Percentiles rank a stretch among this genome's conserved stretches.
These are phyloP conservation scores for Geotrichum restrictum DNA, from an alignment of 1,139 yeast species.

Conservation along the genomic window DNA sequence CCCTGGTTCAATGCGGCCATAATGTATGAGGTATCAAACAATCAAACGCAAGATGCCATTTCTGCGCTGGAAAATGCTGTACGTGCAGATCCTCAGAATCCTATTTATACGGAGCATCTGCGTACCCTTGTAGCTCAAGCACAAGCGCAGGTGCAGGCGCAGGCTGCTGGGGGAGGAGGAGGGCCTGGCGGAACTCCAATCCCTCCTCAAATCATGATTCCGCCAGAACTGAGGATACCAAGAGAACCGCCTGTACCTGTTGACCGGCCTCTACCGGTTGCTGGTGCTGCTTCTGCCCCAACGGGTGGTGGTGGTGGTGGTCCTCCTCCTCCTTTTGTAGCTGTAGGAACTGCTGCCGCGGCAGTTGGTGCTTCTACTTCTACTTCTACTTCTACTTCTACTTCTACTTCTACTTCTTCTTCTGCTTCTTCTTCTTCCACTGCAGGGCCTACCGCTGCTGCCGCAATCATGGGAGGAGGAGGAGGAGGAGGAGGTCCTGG, in stretches of 20 bases:
- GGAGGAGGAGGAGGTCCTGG: too few species aligned
- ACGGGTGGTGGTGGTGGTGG: not conserved
- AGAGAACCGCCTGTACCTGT: constrained; percentile 19
- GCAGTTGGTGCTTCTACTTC: not conserved
- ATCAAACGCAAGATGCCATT: constrained; percentile 88
- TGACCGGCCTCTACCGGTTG: constrained; percentile 20
- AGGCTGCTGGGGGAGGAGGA: not conserved
- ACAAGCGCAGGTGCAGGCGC: not conserved
- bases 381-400: too few species aligned
- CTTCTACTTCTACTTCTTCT: too few species aligned
- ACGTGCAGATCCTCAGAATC: constrained; percentile 86
- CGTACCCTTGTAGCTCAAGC: constrained; percentile 1
- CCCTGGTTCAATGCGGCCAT: constrained; percentile 99
- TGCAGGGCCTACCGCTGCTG: too few species aligned
- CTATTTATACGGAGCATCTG: constrained; percentile 87
- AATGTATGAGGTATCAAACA: constrained; percentile 91
- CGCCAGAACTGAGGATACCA: constrained; percentile 15
- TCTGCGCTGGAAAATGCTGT: constrained; percentile 97
- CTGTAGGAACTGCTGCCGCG: not conserved
- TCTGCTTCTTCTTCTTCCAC: too few species aligned
- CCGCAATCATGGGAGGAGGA: too few species aligned
- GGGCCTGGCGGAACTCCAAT: too few species aligned
- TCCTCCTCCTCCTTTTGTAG: not conserved
- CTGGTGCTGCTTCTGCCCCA: not conserved
- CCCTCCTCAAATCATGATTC: constrained; percentile 1